phyloP scores from a whole-genome alignment of 1,284 basidiomycete genomes.

The Mrakiaceae sp. region DNA sequence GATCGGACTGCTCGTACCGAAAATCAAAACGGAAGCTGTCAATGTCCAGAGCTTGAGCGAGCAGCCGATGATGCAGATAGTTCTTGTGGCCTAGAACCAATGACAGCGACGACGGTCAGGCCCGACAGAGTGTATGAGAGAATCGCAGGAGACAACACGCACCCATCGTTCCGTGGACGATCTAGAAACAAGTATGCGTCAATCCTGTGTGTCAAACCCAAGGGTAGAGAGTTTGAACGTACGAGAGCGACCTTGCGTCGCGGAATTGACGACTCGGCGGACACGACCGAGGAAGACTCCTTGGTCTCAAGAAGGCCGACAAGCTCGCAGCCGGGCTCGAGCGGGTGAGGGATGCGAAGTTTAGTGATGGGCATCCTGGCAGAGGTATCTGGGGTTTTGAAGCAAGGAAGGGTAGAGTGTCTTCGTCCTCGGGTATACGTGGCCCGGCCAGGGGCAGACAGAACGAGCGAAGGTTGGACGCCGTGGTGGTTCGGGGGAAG shows the following conservation, averaged over 20 bases:
- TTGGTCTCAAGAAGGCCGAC: background rate
- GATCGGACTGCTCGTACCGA: conserved; percentile 41
- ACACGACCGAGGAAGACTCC: no score
- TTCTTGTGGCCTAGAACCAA: conserved; percentile 47
- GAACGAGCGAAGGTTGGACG: no score
- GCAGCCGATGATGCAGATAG: conserved; percentile 65
- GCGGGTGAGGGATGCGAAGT: background rate
- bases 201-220: no score
- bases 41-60: conserved; percentile 52
- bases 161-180: conserved; percentile 3
- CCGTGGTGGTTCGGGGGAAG: no score
- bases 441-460: no score
- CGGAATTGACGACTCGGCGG: background rate
- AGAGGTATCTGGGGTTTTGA: no score
- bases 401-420: no score
- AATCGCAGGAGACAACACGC: background rate
- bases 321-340: background rate
- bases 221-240: background rate
- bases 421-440: no score
- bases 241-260: background rate
- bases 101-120: no score
- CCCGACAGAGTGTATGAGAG: background rate
- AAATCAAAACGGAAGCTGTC: conserved; percentile 79
- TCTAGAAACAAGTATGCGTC: background rate
- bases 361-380: background rate